Conservation (phyloP, 331 rosid genomes). For the Pyracantha coccinea region DNA sequence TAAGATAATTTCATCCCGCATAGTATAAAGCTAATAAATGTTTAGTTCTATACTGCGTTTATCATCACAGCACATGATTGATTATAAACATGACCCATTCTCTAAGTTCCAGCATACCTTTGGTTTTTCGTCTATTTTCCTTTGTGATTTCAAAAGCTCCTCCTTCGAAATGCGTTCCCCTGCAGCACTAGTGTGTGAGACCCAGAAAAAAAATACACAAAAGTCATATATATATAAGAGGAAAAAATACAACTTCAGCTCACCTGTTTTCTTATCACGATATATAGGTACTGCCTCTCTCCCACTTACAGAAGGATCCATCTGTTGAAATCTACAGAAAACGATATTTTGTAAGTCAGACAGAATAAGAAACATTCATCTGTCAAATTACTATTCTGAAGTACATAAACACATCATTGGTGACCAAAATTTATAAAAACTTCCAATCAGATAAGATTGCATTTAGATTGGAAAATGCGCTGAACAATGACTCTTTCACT, state of each 20-base stretch:
- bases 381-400: background rate
- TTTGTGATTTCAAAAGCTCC: slow-evolving; percentile 59
- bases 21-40: background rate
- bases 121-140: slow-evolving; percentile 75
- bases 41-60: background rate
- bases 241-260: slow-evolving; percentile 12
- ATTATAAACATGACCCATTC: background rate
- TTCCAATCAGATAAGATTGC: background rate
- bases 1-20: background rate
- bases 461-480: background rate
- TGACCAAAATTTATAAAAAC: background rate
- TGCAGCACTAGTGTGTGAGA: slow-evolving; percentile 24
- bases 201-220: background rate
- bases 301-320: slow-evolving; percentile 71
- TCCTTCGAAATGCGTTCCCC: slow-evolving; percentile 84
- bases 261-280: slow-evolving; percentile 82
- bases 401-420: background rate
- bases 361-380: background rate
- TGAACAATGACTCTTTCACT: background rate
- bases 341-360: background rate
- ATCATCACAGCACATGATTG: background rate
- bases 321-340: slow-evolving; percentile 53
- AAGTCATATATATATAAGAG: slow-evolving; percentile 5
- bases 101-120: slow-evolving; percentile 40
- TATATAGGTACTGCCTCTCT: slow-evolving; percentile 65